Conservation (phyloP, 2,329 filamentous ascomycete genomes). For the Sporothrix schenckii region DNA sequence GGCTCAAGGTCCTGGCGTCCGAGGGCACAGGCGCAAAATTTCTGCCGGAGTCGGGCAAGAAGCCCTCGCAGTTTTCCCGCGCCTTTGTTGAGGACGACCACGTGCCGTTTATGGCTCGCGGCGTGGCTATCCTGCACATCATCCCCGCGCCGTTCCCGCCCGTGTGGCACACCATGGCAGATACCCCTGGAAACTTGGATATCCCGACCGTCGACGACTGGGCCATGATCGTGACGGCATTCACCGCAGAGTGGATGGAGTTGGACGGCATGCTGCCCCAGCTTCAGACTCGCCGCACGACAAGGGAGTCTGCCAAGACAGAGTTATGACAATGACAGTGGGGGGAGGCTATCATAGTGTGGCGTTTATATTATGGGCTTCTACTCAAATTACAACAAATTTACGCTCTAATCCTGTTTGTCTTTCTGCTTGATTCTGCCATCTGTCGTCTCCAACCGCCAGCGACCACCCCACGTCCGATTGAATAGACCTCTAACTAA, state of each 20-base stretch:
- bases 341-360: not conserved
- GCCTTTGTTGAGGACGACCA: slow-evolving; percentile 80
- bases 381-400: not conserved
- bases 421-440: not conserved
- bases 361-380: not conserved
- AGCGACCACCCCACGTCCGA: not conserved
- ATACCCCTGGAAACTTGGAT: slow-evolving; percentile 85
- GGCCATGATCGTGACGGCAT: slow-evolving; percentile 80
- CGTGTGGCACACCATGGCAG: slow-evolving; percentile 84
- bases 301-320: slow-evolving; percentile 32
- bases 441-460: not conserved
- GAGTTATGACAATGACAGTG: slow-evolving; percentile 35
- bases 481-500: not conserved
- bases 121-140: slow-evolving; percentile 85
- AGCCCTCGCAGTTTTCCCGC: slow-evolving; percentile 50
- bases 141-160: slow-evolving; percentile 81
- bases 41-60: slow-evolving; percentile 65
- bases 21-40: slow-evolving; percentile 56
- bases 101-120: slow-evolving; percentile 81
- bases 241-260: slow-evolving; percentile 91
- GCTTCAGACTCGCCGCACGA: not conserved
- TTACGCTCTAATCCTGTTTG: not conserved
- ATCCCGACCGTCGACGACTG: slow-evolving; percentile 80
- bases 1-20: slow-evolving; percentile 55
- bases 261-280: slow-evolving; percentile 47